These are phyloP conservation scores for Cordyceps farinosa DNA, from an alignment of 2,329 filamentous ascomycete genomes.

Conservation along the genomic window DNA sequence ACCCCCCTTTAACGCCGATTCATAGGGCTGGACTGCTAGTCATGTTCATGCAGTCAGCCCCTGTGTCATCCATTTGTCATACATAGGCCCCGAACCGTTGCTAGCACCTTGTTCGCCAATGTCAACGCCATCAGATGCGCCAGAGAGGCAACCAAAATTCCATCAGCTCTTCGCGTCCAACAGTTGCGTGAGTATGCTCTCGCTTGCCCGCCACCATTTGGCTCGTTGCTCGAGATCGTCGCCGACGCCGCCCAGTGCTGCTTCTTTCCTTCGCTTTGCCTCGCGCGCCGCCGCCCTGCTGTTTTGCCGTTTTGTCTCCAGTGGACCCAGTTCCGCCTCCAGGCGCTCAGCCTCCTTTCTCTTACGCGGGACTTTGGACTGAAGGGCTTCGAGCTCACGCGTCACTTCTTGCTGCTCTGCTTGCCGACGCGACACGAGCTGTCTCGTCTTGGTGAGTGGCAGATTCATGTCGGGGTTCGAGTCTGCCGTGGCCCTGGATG, in stretches of 20 bases:
- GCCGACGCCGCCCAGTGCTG: conserved; percentile 59
- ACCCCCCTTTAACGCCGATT: not conserved
- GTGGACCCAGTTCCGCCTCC: conserved; percentile 61
- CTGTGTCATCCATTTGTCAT: not conserved
- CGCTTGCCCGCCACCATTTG: conserved; percentile 70
- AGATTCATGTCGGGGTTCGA: conserved; percentile 48
- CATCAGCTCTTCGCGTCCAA: conserved; percentile 51
- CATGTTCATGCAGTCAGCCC: not conserved
- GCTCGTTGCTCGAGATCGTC: conserved; percentile 74
- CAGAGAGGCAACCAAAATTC: conserved; percentile 19
- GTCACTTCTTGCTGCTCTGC: conserved; percentile 54
- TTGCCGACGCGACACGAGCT: conserved; percentile 49
- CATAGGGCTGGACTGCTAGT: not conserved
- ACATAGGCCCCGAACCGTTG: not conserved
- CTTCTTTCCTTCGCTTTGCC: conserved; percentile 64
- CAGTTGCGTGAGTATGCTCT: conserved; percentile 59
- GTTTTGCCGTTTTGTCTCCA: conserved; percentile 64
- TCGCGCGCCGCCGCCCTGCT: conserved; percentile 67
- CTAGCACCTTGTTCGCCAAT: not conserved
- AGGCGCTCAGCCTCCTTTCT: conserved; percentile 64
- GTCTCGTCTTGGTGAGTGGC: conserved; percentile 54
- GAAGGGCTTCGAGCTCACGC: conserved; percentile 60
- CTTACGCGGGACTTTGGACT: conserved; percentile 61
- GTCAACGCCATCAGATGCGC: not conserved
- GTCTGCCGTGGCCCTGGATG: conserved; percentile 34